Conservation (phyloP, 1,284 basidiomycete genomes). For the Meripilus lineatus region DNA sequence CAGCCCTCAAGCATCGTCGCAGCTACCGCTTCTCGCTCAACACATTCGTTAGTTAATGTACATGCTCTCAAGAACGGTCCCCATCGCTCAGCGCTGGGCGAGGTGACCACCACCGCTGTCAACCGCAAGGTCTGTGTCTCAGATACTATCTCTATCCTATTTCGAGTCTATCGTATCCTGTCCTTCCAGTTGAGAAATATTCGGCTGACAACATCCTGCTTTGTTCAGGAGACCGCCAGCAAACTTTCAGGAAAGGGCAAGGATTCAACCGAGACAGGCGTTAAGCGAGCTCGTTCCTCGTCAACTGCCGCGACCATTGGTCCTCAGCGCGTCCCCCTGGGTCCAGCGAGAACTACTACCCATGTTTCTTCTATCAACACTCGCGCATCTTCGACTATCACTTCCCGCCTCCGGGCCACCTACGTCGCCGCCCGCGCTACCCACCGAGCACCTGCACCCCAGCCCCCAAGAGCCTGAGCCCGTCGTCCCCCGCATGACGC, state of each 20-base stretch:
- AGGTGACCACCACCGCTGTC: conserved; percentile 66
- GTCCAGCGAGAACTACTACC: conserved; percentile 39
- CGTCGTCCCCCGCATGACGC: conserved; percentile 2
- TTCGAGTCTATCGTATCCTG: conserved; percentile 4
- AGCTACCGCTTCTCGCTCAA: conserved; percentile 38
- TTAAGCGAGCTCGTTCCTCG: conserved; percentile 59
- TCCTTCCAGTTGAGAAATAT: no score
- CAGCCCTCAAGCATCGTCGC: conserved; percentile 46
- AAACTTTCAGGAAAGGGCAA: conserved; percentile 42
- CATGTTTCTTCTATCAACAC: conserved; percentile 22
- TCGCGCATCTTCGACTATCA: conserved; percentile 35
- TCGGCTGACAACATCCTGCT: no score
- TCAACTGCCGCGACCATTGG: conserved; percentile 55
- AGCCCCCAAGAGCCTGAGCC: background rate
- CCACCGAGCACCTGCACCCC: conserved; percentile 11
- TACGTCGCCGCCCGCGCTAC: conserved; percentile 26
- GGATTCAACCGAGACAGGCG: conserved; percentile 46
- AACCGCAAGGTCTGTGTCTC: conserved; percentile 57
- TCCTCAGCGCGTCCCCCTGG: conserved; percentile 61
- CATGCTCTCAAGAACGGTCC: conserved; percentile 38
- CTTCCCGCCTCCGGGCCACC: conserved; percentile 21
- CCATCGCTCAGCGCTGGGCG: conserved; percentile 60
- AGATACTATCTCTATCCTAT: background rate
- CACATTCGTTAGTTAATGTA: conserved; percentile 16
- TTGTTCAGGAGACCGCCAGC: conserved; percentile 32